A percentile compares a stretch with the other conserved stretches of the same genome.
phyloP scores from a whole-genome alignment of 331 rosid genomes.

The Telfairia occidentalis region DNA sequence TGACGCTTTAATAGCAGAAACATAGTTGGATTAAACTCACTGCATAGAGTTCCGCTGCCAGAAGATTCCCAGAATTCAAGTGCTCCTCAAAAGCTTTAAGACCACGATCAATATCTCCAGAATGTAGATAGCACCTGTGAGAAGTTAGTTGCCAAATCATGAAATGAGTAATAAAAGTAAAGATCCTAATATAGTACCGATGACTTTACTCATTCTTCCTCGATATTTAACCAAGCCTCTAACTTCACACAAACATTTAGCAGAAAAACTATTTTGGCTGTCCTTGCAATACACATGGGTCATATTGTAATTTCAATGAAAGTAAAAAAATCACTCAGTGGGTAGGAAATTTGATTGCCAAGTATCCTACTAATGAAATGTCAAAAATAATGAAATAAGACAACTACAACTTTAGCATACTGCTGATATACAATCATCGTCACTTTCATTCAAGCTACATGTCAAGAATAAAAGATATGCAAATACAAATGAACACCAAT shows the following conservation, averaged over 20 bases:
- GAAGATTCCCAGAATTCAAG: constrained; percentile 26
- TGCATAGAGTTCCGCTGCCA: constrained; percentile 39
- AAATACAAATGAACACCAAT: neutral
- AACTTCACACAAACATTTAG: neutral
- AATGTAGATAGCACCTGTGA: constrained; percentile 63
- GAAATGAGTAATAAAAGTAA: neutral
- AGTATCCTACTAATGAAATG: neutral
- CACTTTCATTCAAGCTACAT: neutral
- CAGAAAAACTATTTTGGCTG: neutral
- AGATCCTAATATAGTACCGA: neutral
- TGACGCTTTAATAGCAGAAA: neutral
- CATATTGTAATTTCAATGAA: neutral
- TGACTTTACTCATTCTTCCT: neutral
- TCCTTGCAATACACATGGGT: neutral
- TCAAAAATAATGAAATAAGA: neutral
- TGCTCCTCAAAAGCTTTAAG: constrained; percentile 42
- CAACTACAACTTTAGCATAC: neutral
- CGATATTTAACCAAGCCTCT: neutral
- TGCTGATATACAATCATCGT: neutral
- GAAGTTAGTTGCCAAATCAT: constrained; percentile 6
- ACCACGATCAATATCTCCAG: constrained; percentile 72
- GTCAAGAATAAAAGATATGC: neutral
- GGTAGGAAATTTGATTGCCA: neutral
- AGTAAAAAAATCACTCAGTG: neutral
- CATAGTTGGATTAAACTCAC: constrained; percentile 37